Base-by-base conservation (phyloP, 140 eudicot genomes). In the Cichorium intybus region DNA sequence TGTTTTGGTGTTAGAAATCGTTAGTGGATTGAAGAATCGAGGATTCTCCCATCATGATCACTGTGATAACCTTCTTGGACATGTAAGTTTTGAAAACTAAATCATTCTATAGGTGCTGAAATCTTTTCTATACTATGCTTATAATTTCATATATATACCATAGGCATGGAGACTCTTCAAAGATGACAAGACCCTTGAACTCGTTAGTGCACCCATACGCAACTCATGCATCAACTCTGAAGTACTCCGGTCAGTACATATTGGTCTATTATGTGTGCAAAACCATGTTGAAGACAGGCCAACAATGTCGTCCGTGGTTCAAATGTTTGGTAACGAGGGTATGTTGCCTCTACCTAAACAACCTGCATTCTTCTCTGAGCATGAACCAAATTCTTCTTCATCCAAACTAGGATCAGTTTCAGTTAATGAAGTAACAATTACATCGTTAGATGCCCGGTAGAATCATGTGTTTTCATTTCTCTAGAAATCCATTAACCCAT, bases 241-340 rank as follows among this genome's bases (percentile, higher is more conserved):
- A 74, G 73, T 33, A 14, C 7, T 70, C 0, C 56, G 71, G 16
- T 29, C 51, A 3, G 69, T 75, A 59, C 60, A 75, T 24, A 37
- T 68, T 14, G 71, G 75, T 37, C 11, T 75, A 47, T 24, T 75
- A 29, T 75, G 80, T 51, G 70, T 61, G 15, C 80, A 75, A 75
- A 57, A 75, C 29, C 52, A 75, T 53, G 53, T 61, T 10, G 66
- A 75, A 22, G 80, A 75, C 31, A 75, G 80, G 23, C 80, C 80
- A 39, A 60, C 70, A 1, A 75, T 75, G 75, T 60, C 56, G 37
- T 59, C 63, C 7, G 75, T 75, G 70, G 47, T 75, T 68, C 21
- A 34, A 16, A 74, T 74, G 79, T 65, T 74, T 46, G 79, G 66
- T 23, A 65, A 59, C 41, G 62, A 74, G 28, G 60, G 60, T 11